A percentile compares a stretch with the other conserved stretches of the same genome.
phyloP scores from a whole-genome alignment of 257 asterid genomes.

The Solanum tarapatanum region DNA sequence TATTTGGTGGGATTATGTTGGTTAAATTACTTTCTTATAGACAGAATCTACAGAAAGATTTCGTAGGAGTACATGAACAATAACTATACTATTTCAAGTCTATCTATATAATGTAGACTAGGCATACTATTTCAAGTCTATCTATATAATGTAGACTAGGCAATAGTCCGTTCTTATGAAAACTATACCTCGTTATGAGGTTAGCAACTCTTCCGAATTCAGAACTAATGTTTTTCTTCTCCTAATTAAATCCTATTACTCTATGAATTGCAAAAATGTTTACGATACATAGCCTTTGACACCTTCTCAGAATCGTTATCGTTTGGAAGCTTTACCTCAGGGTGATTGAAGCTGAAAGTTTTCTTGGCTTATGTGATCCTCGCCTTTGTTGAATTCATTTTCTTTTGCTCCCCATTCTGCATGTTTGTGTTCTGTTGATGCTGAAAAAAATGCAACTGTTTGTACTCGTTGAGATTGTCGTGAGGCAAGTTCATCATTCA shows the following conservation, averaged over 20 bases:
- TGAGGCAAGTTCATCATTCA: conserved; percentile 44
- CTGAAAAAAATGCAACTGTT: conserved; percentile 26
- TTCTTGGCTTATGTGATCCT: background rate
- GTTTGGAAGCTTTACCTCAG: conserved; percentile 13
- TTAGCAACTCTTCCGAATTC: conserved; percentile 35
- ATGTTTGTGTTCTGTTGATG: conserved; percentile 24
- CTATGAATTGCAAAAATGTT: background rate
- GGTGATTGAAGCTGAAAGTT: conserved; percentile 40
- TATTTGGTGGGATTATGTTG: too few relatives aligned
- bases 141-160: background rate
- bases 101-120: background rate
- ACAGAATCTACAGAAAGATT: background rate
- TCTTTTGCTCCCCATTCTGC: conserved; percentile 8
- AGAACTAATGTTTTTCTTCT: background rate
- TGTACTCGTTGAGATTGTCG: conserved; percentile 31
- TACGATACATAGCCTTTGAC: background rate
- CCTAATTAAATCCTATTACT: background rate
- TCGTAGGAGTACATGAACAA: background rate
- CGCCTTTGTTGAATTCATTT: background rate
- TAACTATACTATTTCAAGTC: background rate
- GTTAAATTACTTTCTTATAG: background rate
- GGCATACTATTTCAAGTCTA: background rate
- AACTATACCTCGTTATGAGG: conserved; percentile 16
- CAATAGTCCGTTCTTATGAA: background rate
- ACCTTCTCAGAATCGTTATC: background rate